phyloP scores from a whole-genome alignment of 2,329 filamentous ascomycete genomes.

The Fusarium sororula region DNA sequence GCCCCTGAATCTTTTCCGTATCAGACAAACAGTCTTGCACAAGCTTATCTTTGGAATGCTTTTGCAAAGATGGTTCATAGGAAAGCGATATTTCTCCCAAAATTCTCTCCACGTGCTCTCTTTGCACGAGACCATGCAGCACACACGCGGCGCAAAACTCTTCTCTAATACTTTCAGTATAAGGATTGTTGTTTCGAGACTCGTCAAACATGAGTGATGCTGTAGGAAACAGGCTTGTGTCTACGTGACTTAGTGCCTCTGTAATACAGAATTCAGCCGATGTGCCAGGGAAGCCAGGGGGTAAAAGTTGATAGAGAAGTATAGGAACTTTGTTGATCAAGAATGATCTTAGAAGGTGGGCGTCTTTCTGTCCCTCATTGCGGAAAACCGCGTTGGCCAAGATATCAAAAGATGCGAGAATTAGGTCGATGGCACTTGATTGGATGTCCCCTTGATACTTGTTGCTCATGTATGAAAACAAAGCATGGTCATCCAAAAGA shows the following conservation, averaged over 20 bases:
- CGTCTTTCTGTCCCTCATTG: conserved; percentile 63
- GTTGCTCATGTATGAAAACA: conserved; percentile 84
- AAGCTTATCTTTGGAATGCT: conserved; percentile 80
- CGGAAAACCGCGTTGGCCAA: conserved; percentile 86
- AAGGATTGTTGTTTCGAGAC: conserved; percentile 64
- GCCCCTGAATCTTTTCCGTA: conserved; percentile 75
- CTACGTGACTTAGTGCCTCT: conserved; percentile 81
- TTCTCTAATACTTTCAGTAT: conserved; percentile 67
- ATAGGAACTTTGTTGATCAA: conserved; percentile 75
- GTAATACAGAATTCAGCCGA: conserved; percentile 75
- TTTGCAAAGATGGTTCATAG: conserved; percentile 76
- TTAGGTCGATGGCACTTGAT: conserved; percentile 80
- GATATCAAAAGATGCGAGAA: conserved; percentile 89
- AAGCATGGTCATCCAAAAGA: conserved; percentile 79
- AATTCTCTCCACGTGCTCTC: conserved; percentile 79
- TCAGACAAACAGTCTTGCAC: conserved; percentile 81
- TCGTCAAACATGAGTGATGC: conserved; percentile 68
- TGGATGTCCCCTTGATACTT: conserved; percentile 86
- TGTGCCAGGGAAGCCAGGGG: conserved; percentile 78
- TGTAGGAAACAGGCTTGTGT: conserved; percentile 77
- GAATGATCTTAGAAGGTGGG: conserved; percentile 84
- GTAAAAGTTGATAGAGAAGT: conserved; percentile 60
- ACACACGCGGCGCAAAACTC: conserved; percentile 93
- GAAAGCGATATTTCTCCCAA: conserved; percentile 87
- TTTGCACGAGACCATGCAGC: conserved; percentile 83